Evolutionary conservation across 495 filamentous ascomycete genomes (phyloP), one percentile per base, ranked within the genome.

Genomic region (Cenococcum geophilum): DNA sequence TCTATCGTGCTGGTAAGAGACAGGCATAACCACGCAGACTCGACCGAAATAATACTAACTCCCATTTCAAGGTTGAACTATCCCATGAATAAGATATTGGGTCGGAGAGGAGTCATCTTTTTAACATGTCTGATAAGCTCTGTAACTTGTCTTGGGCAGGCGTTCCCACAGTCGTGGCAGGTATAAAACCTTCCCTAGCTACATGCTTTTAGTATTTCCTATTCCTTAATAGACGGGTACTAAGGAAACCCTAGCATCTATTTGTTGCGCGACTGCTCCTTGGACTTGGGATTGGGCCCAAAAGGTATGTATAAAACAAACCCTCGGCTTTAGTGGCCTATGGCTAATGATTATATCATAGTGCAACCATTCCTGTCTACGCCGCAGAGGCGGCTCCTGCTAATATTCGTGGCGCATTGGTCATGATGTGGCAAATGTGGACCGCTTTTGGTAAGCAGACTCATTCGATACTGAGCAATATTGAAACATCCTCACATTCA

Each of bases 371-470:
- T 36, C 61, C 61, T 5, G 27, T 63, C 22, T 63, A 66, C 27
- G 63, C 63, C 11, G 63, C 59, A 22, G 65, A 68, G 37, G 60
- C 18, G 34, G 45, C 65, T 18, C 65, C 65, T 5, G 37, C 43
- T 6, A 53, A 51, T 22, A 64, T 68, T 25, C 61, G 65, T 40
- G 65, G 62, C n/a, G 65, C 65, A 27, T 37, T 68, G 21, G 49
- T 55, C 48, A 68, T 68, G 65, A 51, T 50, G 57, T 68, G 65
- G 65, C 65, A 68, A 42, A 64, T 68, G 61, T 68, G 65, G 65
- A 68, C 65, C 8, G 65, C 65, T 12, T 68, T 68, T 48, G 58
- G 58, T 55, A 8, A 40, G 55, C 9, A 1, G 1, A 1, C 1
- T 49, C 14, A 6, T 32, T 6, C 6, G 6, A 32, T 32, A 32